Evolutionary conservation across 225 moss, liverwort and hornwort species (phyloP).

Genomic region (Takakia lepidozioides): DNA sequence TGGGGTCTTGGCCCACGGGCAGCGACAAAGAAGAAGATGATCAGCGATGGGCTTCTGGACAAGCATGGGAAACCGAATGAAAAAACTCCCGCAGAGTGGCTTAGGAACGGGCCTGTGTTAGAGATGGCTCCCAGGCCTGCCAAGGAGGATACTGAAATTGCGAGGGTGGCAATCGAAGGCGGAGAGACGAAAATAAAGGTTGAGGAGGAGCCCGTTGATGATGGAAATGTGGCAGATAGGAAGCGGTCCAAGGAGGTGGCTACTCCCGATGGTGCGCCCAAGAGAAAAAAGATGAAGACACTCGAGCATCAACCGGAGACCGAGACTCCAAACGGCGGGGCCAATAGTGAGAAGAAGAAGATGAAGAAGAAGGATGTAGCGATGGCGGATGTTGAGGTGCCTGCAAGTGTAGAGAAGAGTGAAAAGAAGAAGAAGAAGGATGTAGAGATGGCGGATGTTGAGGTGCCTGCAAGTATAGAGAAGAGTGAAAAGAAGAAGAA

Average conservation of each 20-base stretch:
- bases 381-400: constrained; percentile 20
- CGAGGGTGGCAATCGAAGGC: constrained; percentile 34
- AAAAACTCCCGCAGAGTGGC: constrained; percentile 89
- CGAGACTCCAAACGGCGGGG: constrained; percentile 29
- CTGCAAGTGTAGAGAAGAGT: too few relatives aligned
- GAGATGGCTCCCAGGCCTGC: constrained; percentile 28
- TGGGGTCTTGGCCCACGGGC: constrained; percentile 93
- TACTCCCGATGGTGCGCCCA: constrained; percentile 49
- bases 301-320: constrained; percentile 27
- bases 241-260: constrained; percentile 56
- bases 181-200: constrained; percentile 28
- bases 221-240: constrained; percentile 26
- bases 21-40: constrained; percentile 90
- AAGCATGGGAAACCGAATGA: constrained; percentile 95
- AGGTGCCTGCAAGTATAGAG: constrained; percentile 29
- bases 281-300: constrained; percentile 84
- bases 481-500: constrained; percentile 44
- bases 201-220: neutral
- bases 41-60: constrained; percentile 69
- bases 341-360: constrained; percentile 67
- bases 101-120: constrained; percentile 13
- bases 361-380: constrained; percentile 62
- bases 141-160: constrained; percentile 35
- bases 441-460: constrained; percentile 4
- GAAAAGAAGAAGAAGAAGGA: too few relatives aligned